Conservation (phyloP, 2,329 filamentous ascomycete species). For the Claviceps purpurea region DNA sequence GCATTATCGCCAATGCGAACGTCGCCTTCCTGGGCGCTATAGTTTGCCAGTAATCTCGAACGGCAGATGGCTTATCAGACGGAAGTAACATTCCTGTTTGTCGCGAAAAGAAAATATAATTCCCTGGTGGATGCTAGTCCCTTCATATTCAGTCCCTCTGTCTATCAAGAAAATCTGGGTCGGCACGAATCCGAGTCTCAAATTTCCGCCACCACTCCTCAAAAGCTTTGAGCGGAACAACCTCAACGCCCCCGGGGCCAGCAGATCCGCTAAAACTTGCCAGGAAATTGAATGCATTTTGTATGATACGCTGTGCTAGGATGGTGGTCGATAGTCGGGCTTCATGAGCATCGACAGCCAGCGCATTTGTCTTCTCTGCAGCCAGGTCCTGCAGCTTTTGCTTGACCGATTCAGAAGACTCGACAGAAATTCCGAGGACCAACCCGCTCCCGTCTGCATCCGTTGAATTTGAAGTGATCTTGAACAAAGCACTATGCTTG, state of each 20-base stretch:
- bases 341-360: neutral
- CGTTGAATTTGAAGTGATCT: slow-evolving; percentile 34
- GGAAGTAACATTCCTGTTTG: neutral
- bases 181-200: slow-evolving; percentile 69
- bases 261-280: slow-evolving; percentile 65
- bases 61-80: neutral
- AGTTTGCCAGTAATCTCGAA: neutral
- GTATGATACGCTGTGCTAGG: slow-evolving; percentile 85
- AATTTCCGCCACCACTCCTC: slow-evolving; percentile 98
- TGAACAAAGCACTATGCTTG: slow-evolving; percentile 88
- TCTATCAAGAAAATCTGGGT: slow-evolving; percentile 80
- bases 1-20: neutral
- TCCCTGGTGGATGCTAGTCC: neutral
- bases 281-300: slow-evolving; percentile 94
- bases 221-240: slow-evolving; percentile 88
- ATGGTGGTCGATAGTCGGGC: slow-evolving; percentile 52
- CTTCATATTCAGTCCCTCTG: slow-evolving; percentile 14
- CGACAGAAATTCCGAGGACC: slow-evolving; percentile 71
- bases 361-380: slow-evolving; percentile 13
- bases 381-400: slow-evolving; percentile 50
- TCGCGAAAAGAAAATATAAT: neutral
- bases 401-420: slow-evolving; percentile 59
- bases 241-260: slow-evolving; percentile 54
- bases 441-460: slow-evolving; percentile 32
- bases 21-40: neutral